A percentile compares a stretch with the other conserved stretches of the same genome.
These are phyloP conservation scores for Turritis glabra DNA, from an alignment of 345 rosid genomes.

Conservation along the genomic window DNA sequence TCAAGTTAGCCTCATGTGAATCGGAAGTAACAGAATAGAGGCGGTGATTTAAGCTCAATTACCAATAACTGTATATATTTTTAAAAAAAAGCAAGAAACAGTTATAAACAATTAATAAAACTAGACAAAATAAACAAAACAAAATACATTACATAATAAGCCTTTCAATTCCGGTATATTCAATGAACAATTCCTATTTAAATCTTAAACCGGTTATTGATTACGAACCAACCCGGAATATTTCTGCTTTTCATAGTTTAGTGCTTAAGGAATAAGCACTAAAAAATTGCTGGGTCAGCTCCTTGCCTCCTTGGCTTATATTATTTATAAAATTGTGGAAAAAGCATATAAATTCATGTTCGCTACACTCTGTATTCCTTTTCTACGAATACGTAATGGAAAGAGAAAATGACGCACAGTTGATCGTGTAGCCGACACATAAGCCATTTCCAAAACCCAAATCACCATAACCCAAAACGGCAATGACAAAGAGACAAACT, in stretches of 20 bases:
- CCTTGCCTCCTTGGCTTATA: too few species aligned
- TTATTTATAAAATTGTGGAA: not conserved
- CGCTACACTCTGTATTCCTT: too few species aligned
- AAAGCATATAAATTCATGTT: not conserved
- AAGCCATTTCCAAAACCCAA: not conserved
- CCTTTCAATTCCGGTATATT: too few species aligned
- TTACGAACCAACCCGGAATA: not conserved
- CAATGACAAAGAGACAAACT: slow-evolving; percentile 26
- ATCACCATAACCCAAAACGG: slow-evolving; percentile 15
- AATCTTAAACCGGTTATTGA: not conserved
- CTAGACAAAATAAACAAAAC: not conserved
- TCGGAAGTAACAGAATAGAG: not conserved
- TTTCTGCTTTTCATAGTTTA: not conserved
- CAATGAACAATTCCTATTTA: too few species aligned
- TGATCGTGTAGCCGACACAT: slow-evolving; percentile 30
- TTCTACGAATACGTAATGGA: slow-evolving; percentile 12
- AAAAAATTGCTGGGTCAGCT: not conserved
- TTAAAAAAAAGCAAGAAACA: not conserved
- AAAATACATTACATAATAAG: too few species aligned
- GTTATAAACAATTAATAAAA: not conserved
- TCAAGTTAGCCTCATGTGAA: not conserved
- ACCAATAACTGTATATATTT: not conserved
- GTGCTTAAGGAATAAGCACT: not conserved
- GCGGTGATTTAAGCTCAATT: slow-evolving; percentile 4
- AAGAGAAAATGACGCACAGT: slow-evolving; percentile 15